Percentiles rank a stretch among this genome's conserved stretches.
phyloP scores from a whole-genome alignment of 306 rosid genomes.

The Rosa chinensis region DNA sequence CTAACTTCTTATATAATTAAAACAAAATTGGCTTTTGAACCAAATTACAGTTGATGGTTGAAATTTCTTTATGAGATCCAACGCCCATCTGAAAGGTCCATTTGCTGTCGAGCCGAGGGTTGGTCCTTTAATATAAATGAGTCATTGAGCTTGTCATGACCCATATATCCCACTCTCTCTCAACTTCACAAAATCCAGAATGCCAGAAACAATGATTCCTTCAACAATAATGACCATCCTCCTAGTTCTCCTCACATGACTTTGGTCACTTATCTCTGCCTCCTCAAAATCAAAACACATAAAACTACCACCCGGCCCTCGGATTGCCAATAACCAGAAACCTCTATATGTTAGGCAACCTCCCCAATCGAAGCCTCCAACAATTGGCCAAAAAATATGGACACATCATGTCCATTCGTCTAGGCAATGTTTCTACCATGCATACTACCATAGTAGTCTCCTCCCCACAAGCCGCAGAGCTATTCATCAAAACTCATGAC shows the following conservation, averaged over 20 bases:
- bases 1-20: too few relatives aligned
- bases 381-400: slow-evolving; percentile 43
- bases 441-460: slow-evolving; percentile 16
- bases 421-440: slow-evolving; percentile 33
- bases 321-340: slow-evolving; percentile 6
- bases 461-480: slow-evolving; percentile 13
- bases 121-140: background rate
- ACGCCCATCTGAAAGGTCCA: too few relatives aligned
- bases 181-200: background rate
- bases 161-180: background rate
- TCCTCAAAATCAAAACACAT: background rate
- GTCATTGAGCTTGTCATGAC: background rate
- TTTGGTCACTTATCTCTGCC: background rate
- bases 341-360: slow-evolving; percentile 14
- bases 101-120: too few relatives aligned
- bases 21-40: too few relatives aligned
- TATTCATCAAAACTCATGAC: slow-evolving; percentile 10
- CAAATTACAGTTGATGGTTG: too few relatives aligned
- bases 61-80: too few relatives aligned
- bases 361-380: slow-evolving; percentile 31
- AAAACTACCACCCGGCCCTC: slow-evolving; percentile 15
- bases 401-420: slow-evolving; percentile 41
- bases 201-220: background rate
- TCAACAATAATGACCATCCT: background rate
- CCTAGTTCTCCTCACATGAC: slow-evolving; percentile 1